Conservation (phyloP, 1,284 basidiomycete genomes). For the Phellopilus nigrolimitatus region DNA sequence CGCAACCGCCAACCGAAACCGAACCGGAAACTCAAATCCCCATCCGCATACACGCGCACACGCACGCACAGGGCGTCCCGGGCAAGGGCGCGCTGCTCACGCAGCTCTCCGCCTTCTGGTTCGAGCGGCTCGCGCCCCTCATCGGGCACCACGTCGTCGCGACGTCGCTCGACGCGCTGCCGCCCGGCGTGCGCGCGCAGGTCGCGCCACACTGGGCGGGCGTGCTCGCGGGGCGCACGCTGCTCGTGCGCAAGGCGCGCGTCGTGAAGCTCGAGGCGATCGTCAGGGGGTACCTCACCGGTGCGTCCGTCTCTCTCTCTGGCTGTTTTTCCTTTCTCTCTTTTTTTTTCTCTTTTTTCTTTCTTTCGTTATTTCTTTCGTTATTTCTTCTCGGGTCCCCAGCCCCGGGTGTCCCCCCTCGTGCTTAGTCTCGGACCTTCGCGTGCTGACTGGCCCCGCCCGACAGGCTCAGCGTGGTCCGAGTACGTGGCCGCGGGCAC, state of each 20-base stretch:
- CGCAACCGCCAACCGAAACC: too few species aligned
- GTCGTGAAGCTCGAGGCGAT: conserved; percentile 97
- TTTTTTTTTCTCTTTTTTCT: too few species aligned
- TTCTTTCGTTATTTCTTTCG: too few species aligned
- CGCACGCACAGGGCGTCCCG: conserved; percentile 83
- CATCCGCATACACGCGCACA: too few species aligned
- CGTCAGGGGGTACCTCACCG: conserved; percentile 93
- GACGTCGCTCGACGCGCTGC: conserved; percentile 69
- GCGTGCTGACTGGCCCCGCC: too few species aligned
- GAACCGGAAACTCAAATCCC: too few species aligned
- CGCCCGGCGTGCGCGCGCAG: conserved; percentile 63
- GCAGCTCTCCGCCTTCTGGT: conserved; percentile 93
- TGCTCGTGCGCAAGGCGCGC: conserved; percentile 89
- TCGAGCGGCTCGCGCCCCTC: conserved; percentile 71
- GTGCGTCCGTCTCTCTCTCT: conserved; percentile 37
- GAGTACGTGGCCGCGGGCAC: conserved; percentile 91
- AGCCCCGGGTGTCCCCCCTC: too few species aligned
- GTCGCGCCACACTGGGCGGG: conserved; percentile 45
- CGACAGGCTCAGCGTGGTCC: conserved; percentile 89
- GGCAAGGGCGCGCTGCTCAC: conserved; percentile 92
- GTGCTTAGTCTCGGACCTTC: neutral
- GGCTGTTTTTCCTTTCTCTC: conserved; percentile 14
- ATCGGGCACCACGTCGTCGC: conserved; percentile 89
- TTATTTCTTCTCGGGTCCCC: too few species aligned
- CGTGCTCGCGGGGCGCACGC: conserved; percentile 78